Conservation (phyloP, 2,329 filamentous ascomycete species). For the Colletotrichum cordylinicola region DNA sequence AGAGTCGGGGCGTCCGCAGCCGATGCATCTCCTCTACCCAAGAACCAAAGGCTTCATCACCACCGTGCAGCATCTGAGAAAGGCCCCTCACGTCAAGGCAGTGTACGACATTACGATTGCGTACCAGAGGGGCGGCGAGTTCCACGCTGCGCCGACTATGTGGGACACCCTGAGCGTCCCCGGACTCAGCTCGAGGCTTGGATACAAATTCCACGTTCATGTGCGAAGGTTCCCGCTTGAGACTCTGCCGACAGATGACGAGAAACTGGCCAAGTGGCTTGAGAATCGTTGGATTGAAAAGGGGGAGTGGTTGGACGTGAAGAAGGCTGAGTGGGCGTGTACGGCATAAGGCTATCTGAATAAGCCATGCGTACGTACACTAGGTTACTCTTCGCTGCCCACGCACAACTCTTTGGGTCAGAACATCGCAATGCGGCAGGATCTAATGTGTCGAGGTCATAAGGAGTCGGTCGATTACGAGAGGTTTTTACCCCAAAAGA, state of each 20-base stretch:
- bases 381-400: not conserved
- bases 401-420: not conserved
- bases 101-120: slow-evolving; percentile 63
- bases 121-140: slow-evolving; percentile 50
- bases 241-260: slow-evolving; percentile 52
- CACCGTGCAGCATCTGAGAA: slow-evolving; percentile 60
- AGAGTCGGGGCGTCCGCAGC: slow-evolving; percentile 53
- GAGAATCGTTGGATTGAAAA: slow-evolving; percentile 60
- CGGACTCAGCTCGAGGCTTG: slow-evolving; percentile 40
- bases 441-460: not conserved
- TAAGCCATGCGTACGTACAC: not conserved
- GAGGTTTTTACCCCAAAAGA: not conserved
- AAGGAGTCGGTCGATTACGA: not conserved
- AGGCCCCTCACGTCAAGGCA: slow-evolving; percentile 55
- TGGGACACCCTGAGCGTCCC: slow-evolving; percentile 56
- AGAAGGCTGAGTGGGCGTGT: slow-evolving; percentile 45
- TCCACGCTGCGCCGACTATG: slow-evolving; percentile 54
- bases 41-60: slow-evolving; percentile 67
- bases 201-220: slow-evolving; percentile 57
- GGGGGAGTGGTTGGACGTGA: slow-evolving; percentile 53
- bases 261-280: slow-evolving; percentile 55
- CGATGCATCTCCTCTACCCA: slow-evolving; percentile 64
- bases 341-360: not conserved
- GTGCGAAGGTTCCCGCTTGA: slow-evolving; percentile 53
- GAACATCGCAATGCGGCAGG: not conserved